These are phyloP conservation scores for Penicillium desertorum DNA, from an alignment of 495 filamentous ascomycete genomes.

Conservation along the genomic window DNA sequence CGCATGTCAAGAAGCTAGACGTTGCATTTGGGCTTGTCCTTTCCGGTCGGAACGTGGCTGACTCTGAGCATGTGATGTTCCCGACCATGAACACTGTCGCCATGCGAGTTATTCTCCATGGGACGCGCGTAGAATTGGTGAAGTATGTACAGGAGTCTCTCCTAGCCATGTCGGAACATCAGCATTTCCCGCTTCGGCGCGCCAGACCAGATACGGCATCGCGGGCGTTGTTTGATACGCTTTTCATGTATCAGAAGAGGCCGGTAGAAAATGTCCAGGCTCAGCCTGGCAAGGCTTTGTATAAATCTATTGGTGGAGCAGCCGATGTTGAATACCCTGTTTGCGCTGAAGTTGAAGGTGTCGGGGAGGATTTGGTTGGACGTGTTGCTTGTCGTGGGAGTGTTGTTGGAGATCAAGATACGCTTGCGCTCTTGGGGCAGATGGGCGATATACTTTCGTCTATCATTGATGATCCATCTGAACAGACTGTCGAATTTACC, in stretches of 20 bases:
- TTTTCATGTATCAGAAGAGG: slow-evolving; percentile 79
- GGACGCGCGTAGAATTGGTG: slow-evolving; percentile 42
- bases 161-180: slow-evolving; percentile 60
- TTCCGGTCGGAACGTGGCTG: slow-evolving; percentile 61
- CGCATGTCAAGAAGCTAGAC: slow-evolving; percentile 62
- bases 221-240: slow-evolving; percentile 66
- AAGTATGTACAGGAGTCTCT: slow-evolving; percentile 58
- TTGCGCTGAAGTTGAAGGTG: slow-evolving; percentile 74
- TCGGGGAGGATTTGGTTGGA: slow-evolving; percentile 56
- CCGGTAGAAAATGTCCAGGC: slow-evolving; percentile 3
- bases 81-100: slow-evolving; percentile 92
- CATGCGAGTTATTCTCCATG: slow-evolving; percentile 41
- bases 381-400: slow-evolving; percentile 65
- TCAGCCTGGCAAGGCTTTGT: slow-evolving; percentile 29
- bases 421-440: slow-evolving; percentile 46
- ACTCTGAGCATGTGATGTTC: slow-evolving; percentile 70
- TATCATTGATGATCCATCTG: slow-evolving; percentile 46
- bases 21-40: slow-evolving; percentile 75
- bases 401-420: slow-evolving; percentile 45
- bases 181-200: slow-evolving; percentile 45
- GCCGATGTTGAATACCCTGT: slow-evolving; percentile 74
- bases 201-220: slow-evolving; percentile 27
- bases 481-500: slow-evolving; percentile 53
- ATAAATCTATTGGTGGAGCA: slow-evolving; percentile 56
- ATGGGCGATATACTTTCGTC: slow-evolving; percentile 56